phyloP scores from a whole-genome alignment of 2,329 filamentous ascomycete genomes.

The Cladosporium phlei region DNA sequence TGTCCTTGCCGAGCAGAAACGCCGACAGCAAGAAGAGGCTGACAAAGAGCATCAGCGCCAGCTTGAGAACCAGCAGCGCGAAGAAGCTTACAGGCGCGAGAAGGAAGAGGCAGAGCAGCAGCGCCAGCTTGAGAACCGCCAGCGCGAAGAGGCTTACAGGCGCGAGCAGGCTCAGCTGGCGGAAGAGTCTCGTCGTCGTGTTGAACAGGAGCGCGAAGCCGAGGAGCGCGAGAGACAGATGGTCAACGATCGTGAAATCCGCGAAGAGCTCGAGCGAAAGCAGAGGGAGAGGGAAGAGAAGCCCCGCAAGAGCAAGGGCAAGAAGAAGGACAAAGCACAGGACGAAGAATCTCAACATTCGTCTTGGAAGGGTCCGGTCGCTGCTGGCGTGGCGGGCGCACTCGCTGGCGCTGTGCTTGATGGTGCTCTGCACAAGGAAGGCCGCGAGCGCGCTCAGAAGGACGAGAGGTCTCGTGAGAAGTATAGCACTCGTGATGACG shows the following conservation, averaged over 20 bases:
- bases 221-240: constrained; percentile 6
- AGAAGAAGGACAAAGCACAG: neutral
- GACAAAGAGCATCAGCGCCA: constrained; percentile 7
- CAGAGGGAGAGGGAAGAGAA: constrained; percentile 12
- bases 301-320: neutral
- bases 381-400: constrained; percentile 31
- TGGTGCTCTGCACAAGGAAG: constrained; percentile 21
- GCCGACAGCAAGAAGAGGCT: constrained; percentile 3
- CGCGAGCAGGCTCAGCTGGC: constrained; percentile 20
- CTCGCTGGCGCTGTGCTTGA: constrained; percentile 29
- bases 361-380: constrained; percentile 35
- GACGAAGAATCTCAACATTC: constrained; percentile 13
- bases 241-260: constrained; percentile 13
- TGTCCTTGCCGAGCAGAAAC: constrained; percentile 4
- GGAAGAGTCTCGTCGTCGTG: constrained; percentile 18
- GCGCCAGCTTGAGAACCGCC: constrained; percentile 12
- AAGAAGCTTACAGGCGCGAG: constrained; percentile 28
- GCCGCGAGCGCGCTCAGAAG: constrained; percentile 10
- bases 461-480: constrained; percentile 1
- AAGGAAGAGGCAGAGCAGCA: constrained; percentile 16
- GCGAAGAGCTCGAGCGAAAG: constrained; percentile 15
- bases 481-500: constrained; percentile 17
- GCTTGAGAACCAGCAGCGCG: constrained; percentile 18
- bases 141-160: constrained; percentile 29
- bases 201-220: constrained; percentile 12